Evolutionary conservation across 139 green algal genomes (phyloP), one percentile per base, ranked within the genome.

Genomic region (Volvox reticuliferus): DNA sequence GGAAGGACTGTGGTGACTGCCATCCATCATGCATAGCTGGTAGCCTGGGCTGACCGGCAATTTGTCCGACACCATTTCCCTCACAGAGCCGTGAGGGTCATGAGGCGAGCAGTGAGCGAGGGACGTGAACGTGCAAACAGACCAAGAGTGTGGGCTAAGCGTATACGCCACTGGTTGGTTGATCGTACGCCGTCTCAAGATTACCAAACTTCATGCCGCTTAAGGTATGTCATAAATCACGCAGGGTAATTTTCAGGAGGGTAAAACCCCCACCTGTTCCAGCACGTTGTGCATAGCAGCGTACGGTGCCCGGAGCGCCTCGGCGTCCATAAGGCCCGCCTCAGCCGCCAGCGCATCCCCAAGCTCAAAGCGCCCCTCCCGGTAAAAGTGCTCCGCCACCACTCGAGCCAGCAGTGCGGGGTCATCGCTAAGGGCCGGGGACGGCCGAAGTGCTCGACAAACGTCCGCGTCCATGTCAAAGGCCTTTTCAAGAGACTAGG

Each of bases 381-480:
- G 95, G 91, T 96, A 99, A 3, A 99, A 89, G 89, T 99, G 98
- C 92, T 99, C 94, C 12, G 95, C 95, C 18, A 99, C 95, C 22
- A 99, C 95, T 91, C 97, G 94, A 79, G 92, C 55, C 44, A 91
- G 76, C 87, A 91, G 76, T 44, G 5, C 28, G 1, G 86, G 20
- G 50, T 83, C 73, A 6, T 32, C n/a, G 50, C 28, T 35, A 13
- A 83, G 63, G 0, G 67, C 33, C 36, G 67, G 35, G 67, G 26
- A 80, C 30, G 95, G 87, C 5, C 93, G 88, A 62, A 91, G 71
- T 5, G 96, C 96, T 62, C 95, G 95, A 89, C 93, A 97, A 5
- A 99, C 93, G 84, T 99, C 98, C 32, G 88, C 69, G 17, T 93
- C 65, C 35, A 81, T 65, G 50, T 96, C 91, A 90, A 98, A 97